Base-by-base conservation (phyloP, 2,329 filamentous ascomycete species). In the Biscogniauxia mediterranea region DNA sequence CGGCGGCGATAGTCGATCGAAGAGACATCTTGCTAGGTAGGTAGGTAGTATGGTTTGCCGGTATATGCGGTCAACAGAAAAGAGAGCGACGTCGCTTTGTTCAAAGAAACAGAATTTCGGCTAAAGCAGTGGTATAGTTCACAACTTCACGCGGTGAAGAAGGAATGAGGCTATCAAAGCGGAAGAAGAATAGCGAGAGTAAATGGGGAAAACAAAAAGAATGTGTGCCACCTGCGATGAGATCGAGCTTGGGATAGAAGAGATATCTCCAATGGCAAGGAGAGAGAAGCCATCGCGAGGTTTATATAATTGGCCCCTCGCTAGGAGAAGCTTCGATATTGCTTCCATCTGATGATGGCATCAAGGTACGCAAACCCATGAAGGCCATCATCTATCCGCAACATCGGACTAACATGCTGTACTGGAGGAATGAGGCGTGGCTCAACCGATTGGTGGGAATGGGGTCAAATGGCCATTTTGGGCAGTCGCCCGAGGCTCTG, bases 1-100 rank as follows among this genome's bases (percentile, higher is more conserved):
- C 15, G 21, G 60, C 52, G 17, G 60, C 32, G 25, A 64, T 38
- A 26, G 62, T 26, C n/a, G 60, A 60, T 42, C 57, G 13, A 6
- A 52, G 19, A 52, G 51, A 52, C 51, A 52, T 52, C 20, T 23
- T 52, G 51, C 49, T 51, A 19, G 49, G n/a, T 51, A 51, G 49
- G n/a, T 51, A 51, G 21, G 28, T 32, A 32, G 28, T 32, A 32
- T 28, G 7, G 15, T 19, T 52, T 52, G 19, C 13, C 51, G 23
- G 23, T 21, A 52, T 23, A 52, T 3, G 9, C 19, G 19, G 23
- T 52, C 19, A 13, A 52, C 23, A 26, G 17, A 52, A 21, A 52
- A 15, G 7, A n/a, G 51, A 52, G 23, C 23, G 51, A 52, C 19
- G 20, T 52, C 20, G 20, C 23, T 52, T 52, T 52, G 19, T 52